Evolutionary conservation across 345 rosid genomes (phyloP), one percentile per base, ranked within the genome.

Genomic region (Noccaea caerulescens): DNA sequence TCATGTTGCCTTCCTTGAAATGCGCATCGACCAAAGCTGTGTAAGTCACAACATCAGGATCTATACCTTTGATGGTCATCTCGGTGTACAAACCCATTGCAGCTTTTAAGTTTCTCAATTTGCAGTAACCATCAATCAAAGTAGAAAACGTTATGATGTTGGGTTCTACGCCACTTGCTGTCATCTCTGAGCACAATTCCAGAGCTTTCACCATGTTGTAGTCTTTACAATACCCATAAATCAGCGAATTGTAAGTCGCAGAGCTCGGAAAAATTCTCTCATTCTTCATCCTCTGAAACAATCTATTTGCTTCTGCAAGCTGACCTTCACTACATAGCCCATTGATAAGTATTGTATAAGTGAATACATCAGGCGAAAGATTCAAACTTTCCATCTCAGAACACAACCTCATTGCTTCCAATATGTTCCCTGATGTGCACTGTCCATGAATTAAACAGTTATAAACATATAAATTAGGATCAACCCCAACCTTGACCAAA

Each of bases 111-210:
- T 87, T 82, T 47, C 87, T 76, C 25, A 16, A 52, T 77, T 82
- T 87, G 83, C 89, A 84, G 55, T 80, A 78, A 65, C 92, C 88
- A 53, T 87, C 72, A 39, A 85, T 87, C 82, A 89, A 79, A 61
- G 81, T 72, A 54, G 87, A 80, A 75, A 80, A 89, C 27, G 91
- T 87, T 69, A 85, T 60, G 52, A 76, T 72, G 77, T 83, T 77
- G 32, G 85, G 96, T 63, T 80, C 82, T 42, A 83, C 16, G 37
- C 84, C 85, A 18, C 61, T 83, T 38, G 79, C 72, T 8, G 64
- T 81, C 92, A 89, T 87, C 71, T 84, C 80, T 51, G 88, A 80
- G 69, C 85, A 85, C 10, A 84, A 52, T 49, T 82, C 80, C 78
- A 89, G 68, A 44, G 89, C 93, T 76, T 80, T 83, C 79, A 73